Evolutionary conservation across 2,329 filamentous ascomycete genomes (phyloP), one percentile per base, ranked within the genome.

Genomic region (Colletotrichum australisinense): DNA sequence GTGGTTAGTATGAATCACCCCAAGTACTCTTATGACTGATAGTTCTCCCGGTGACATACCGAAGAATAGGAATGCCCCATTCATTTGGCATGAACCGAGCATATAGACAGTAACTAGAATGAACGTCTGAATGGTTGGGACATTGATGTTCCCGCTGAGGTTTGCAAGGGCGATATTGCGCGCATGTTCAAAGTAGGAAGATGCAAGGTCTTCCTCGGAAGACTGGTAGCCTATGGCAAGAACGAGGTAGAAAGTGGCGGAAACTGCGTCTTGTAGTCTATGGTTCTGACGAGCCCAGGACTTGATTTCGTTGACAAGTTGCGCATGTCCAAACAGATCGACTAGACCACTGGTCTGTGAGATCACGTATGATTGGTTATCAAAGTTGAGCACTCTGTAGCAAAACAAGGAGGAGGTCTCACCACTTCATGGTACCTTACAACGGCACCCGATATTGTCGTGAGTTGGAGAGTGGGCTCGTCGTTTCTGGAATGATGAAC

Each of bases 81-180:
- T 89, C 77, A 89, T 88, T 76, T 89, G 88, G 65, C 87, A 89
- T 4, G 87, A 84, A 32, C 86, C 85, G 4, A 89, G 85, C 85
- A 89, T 88, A 79, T 88, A 89, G 8, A 89, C 75, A 0, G 87
- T 88, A 46, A 89, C 81, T 16, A 89, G 83, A 0, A 85, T 80
- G 52, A 89, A 89, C 0, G 83, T 84, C 73, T 89, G 87, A 0
- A 89, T 85, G 0, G 86, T 88, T 8, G 83, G 84, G 4, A 88
- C 83, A 53, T 86, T 85, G 28, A 89, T 78, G 69, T 86, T 86
- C 7, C 84, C 85, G 26, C 83, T 84, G 9, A 89, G 81, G 11
- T 82, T 83, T 0, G 81, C 80, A 6, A 87, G 82, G 0, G 87
- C 87, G 11, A 83, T 80, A 55, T 83, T 82, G 26, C 86, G 85